Percentiles rank a stretch among this genome's conserved stretches.
Conservation (phyloP, 441 rosid species). For the Eruca vesicaria region DNA sequence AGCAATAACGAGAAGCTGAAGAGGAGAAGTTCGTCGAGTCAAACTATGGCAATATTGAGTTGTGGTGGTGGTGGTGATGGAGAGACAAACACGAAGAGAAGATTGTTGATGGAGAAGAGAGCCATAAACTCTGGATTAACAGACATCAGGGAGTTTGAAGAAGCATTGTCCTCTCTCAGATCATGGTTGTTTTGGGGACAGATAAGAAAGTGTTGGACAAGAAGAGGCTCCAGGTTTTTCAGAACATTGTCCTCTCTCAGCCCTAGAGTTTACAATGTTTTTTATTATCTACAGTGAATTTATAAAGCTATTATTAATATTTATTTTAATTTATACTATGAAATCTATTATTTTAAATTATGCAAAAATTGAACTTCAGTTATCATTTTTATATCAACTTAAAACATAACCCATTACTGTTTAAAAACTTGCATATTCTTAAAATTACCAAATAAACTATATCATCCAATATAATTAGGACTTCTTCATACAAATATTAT, state of each 20-base stretch:
- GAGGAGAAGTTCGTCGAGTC: slow-evolving; percentile 50
- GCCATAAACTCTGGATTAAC: slow-evolving; percentile 36
- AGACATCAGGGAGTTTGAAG: slow-evolving; percentile 74
- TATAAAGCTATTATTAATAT: no score
- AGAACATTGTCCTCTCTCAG: slow-evolving; percentile 67
- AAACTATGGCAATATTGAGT: slow-evolving; percentile 39
- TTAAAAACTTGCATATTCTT: no score
- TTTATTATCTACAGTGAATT: no score
- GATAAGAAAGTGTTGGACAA: slow-evolving; percentile 36
- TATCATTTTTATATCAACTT: no score
- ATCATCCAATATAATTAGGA: no score
- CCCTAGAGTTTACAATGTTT: slow-evolving; percentile 44
- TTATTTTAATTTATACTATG: no score
- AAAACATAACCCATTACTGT: no score
- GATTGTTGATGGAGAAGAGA: slow-evolving; percentile 52
- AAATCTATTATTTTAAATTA: no score
- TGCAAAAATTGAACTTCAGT: no score
- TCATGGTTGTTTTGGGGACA: slow-evolving; percentile 58
- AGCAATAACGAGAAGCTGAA: slow-evolving; percentile 67
- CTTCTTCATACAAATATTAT: no score
- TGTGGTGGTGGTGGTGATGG: slow-evolving; percentile 7
- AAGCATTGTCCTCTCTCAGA: no score
- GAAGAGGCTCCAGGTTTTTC: slow-evolving; percentile 76
- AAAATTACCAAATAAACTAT: no score
- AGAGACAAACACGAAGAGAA: slow-evolving; percentile 45